These are phyloP conservation scores for Arabis hirsuta DNA, from an alignment of 345 rosid genomes.

Conservation along the genomic window DNA sequence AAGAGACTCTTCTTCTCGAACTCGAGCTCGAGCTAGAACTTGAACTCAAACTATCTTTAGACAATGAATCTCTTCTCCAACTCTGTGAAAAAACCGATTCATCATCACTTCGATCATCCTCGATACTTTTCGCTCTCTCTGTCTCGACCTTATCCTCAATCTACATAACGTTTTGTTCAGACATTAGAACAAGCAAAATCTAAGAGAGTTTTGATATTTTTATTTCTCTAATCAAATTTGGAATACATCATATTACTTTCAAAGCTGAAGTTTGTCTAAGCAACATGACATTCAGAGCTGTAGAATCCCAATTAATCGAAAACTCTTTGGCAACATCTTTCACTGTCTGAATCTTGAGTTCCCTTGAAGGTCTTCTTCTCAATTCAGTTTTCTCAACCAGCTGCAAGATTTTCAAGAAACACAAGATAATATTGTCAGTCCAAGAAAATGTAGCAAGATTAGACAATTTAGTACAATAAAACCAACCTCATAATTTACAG, in stretches of 20 bases:
- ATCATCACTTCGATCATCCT: conserved; percentile 48
- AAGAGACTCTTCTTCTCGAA: conserved; percentile 44
- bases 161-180: conserved; percentile 19
- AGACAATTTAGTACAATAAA: not conserved
- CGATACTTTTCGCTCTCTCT: conserved; percentile 13
- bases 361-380: conserved; percentile 47
- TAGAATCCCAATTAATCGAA: conserved; percentile 67
- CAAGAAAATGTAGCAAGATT: conserved; percentile 1
- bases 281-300: conserved; percentile 58
- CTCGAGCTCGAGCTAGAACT: conserved; percentile 47
- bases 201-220: conserved; percentile 35
- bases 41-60: conserved; percentile 53
- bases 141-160: conserved; percentile 40
- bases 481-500: conserved; percentile 62
- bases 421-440: not conserved
- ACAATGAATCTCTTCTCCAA: conserved; percentile 38
- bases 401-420: conserved; percentile 42
- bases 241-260: conserved; percentile 12
- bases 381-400: conserved; percentile 53
- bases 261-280: conserved; percentile 46
- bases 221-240: conserved; percentile 1
- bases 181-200: conserved; percentile 16
- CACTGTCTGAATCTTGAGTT: conserved; percentile 65
- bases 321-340: conserved; percentile 60
- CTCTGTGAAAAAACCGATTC: conserved; percentile 43